Evolutionary conservation across 2,329 filamentous ascomycete genomes (phyloP), one percentile per base, ranked within the genome.

Genomic region (Aspergillus felis): DNA sequence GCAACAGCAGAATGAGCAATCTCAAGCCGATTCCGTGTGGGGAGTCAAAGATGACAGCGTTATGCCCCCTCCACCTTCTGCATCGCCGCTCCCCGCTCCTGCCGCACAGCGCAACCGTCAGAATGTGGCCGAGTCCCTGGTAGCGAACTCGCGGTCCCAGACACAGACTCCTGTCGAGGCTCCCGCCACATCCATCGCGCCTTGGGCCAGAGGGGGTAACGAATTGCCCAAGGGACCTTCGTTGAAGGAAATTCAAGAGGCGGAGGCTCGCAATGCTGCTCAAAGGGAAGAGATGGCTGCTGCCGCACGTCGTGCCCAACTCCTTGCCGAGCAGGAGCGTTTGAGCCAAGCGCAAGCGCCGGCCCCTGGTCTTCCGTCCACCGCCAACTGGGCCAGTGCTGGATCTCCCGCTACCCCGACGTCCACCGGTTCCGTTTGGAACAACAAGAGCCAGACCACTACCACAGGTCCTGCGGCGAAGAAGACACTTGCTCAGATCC

Each of bases 401-500:
- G 79, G 85, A 22, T 91, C 90, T 12, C 90, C 91, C 2, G 84
- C 86, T 7, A 84, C 84, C 7, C 78, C 85, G n/a, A 77, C 80
- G 1, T 73, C 79, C 10, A 72, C 78, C 22, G 67, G 69, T n/a
- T 77, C 76, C 2, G 75, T 76, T 9, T 83, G 81, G 81, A 74
- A 75, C 44, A 87, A 84, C 53, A 82, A 81, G 66, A 65, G 71
- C 41, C 72, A 70, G 51, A 58, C 72, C 14, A 63, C 70, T 28
- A 64, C 74, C 10, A 71, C 74, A 42, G 72, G 75, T 61, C 76
- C 75, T 61, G 76, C 67, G 72, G 78, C 77, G 10, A 94, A 95
- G 81, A 97, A 97, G 83, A 96, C 92, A 0, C 81, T 97, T 48
- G 91, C 92, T 25, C 93, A 97, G 65, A 97, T 99, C 58, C 94